Percentiles rank a stretch among this genome's conserved stretches.
phyloP scores from a whole-genome alignment of 331 rosid species.

The Malus hybrid region DNA sequence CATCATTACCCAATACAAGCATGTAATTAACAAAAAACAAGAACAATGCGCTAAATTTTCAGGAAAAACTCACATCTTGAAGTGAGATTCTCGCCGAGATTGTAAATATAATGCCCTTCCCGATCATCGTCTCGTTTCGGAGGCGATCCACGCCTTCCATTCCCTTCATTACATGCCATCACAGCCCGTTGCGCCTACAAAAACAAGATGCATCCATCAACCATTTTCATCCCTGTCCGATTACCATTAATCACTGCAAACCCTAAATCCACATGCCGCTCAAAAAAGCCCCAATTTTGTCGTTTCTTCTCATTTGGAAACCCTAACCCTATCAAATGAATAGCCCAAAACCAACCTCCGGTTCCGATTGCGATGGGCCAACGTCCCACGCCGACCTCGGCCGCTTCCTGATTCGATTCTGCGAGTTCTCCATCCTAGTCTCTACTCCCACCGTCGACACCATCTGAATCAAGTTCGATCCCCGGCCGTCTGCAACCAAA shows the following conservation, averaged over 20 bases:
- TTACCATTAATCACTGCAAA: not conserved
- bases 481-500: conserved; percentile 13
- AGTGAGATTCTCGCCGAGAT: conserved; percentile 90
- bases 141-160: conserved; percentile 55
- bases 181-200: conserved; percentile 48
- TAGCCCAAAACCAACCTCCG: conserved; percentile 42
- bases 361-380: conserved; percentile 44
- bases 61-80: conserved; percentile 60
- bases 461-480: conserved; percentile 17
- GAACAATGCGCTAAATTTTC: not conserved
- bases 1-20: not conserved
- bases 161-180: conserved; percentile 34
- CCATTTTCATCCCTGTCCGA: not conserved
- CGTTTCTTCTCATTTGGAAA: conserved; percentile 1
- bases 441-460: conserved; percentile 29
- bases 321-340: conserved; percentile 6
- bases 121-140: conserved; percentile 92
- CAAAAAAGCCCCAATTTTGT: not conserved
- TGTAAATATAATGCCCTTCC: conserved; percentile 78
- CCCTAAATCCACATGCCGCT: not conserved
- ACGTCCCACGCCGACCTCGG: conserved; percentile 83
- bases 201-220: conserved; percentile 6
- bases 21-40: not conserved
- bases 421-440: conserved; percentile 44
- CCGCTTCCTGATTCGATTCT: conserved; percentile 56